phyloP scores from a whole-genome alignment of 805 yeast species.

The Yarrowia porcina region DNA sequence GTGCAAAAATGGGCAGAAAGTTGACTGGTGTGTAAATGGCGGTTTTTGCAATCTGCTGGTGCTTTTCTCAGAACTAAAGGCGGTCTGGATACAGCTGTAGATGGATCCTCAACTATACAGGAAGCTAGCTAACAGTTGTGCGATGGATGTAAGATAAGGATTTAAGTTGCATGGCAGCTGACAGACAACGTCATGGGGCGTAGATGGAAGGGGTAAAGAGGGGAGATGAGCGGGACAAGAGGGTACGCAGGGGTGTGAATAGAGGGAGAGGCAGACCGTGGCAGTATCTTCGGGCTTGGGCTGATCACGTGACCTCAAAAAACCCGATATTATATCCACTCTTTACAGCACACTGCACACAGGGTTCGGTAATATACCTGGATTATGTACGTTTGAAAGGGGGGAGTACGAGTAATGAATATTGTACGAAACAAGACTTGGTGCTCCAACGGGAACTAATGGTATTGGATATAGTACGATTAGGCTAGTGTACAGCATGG shows the following conservation, averaged over 20 bases:
- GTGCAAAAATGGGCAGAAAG: too few species aligned
- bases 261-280: not conserved
- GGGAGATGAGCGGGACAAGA: slow-evolving; percentile 8
- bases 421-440: not conserved
- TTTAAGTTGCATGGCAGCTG: slow-evolving; percentile 24
- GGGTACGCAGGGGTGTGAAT: not conserved
- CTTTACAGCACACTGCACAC: too few species aligned
- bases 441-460: too few species aligned
- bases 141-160: slow-evolving; percentile 9
- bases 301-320: too few species aligned
- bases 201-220: slow-evolving; percentile 4
- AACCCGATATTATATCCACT: too few species aligned
- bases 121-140: too few species aligned
- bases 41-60: too few species aligned
- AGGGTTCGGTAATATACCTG: slow-evolving; percentile 14
- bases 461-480: too few species aligned
- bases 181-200: slow-evolving; percentile 23
- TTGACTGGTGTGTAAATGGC: too few species aligned
- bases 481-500: too few species aligned
- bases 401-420: not conserved
- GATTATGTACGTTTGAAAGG: slow-evolving; percentile 1
- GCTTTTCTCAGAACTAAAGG: not conserved
- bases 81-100: not conserved
- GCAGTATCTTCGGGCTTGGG: too few species aligned
- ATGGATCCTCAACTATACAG: not conserved